phyloP scores from a whole-genome alignment of 2,329 filamentous ascomycete genomes.

The Bipolaris zeicola region DNA sequence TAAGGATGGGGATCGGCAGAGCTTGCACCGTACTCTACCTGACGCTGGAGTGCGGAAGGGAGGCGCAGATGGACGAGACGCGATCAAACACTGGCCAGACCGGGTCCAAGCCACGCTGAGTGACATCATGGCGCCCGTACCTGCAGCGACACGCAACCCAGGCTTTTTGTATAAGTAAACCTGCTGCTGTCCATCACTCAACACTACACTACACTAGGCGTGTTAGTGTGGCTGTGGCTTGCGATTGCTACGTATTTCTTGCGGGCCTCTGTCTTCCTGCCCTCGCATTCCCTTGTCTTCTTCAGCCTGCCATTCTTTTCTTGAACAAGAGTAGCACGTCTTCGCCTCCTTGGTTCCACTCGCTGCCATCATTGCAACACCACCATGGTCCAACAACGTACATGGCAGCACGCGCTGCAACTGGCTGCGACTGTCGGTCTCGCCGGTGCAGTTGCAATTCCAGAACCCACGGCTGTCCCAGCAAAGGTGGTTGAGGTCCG shows the following conservation, averaged over 20 bases:
- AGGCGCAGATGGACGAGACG: constrained; percentile 6
- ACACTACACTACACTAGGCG: background rate
- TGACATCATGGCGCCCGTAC: constrained; percentile 17
- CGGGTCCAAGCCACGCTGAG: background rate
- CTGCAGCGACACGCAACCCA: constrained; percentile 12
- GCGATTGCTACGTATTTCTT: background rate
- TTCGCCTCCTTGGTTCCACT: background rate
- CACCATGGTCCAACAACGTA: constrained; percentile 23
- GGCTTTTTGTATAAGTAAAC: constrained; percentile 13
- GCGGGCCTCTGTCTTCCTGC: background rate
- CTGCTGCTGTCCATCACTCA: constrained; percentile 11
- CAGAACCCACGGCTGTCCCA: constrained; percentile 41
- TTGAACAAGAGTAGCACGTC: constrained; percentile 5
- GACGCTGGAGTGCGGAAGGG: background rate
- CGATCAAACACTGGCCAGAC: constrained; percentile 1
- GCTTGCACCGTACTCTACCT: too few relatives aligned
- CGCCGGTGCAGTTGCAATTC: constrained; percentile 36
- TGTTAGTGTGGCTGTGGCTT: constrained; percentile 2
- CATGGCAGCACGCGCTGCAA: constrained; percentile 29
- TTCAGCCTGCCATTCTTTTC: constrained; percentile 9
- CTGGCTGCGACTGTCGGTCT: constrained; percentile 28
- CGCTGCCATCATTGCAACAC: constrained; percentile 1
- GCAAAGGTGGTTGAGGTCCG: constrained; percentile 37
- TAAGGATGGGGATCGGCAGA: background rate
- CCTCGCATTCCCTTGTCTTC: constrained; percentile 8